A percentile compares a stretch with the other conserved stretches of the same genome.
phyloP scores from a whole-genome alignment of 345 rosid genomes.

The Iberis pinnata region DNA sequence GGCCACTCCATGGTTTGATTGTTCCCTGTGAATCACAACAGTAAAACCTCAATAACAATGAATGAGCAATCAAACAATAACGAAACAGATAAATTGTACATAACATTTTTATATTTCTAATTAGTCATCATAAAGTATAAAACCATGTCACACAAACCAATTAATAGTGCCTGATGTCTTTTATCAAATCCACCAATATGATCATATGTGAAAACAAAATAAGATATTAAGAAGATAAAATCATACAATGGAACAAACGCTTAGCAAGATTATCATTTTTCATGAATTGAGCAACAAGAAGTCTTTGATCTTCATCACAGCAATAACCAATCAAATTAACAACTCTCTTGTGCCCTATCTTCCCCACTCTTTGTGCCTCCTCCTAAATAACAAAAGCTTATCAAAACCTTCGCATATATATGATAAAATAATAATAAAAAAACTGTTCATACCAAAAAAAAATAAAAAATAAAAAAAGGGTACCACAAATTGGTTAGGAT shows the following conservation, averaged over 20 bases:
- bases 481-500: conserved; percentile 55
- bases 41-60: neutral
- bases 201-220: too few species aligned
- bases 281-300: conserved; percentile 77
- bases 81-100: neutral
- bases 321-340: conserved; percentile 90
- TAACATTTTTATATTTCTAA: too few species aligned
- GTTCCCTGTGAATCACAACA: conserved; percentile 47
- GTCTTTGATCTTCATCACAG: conserved; percentile 79
- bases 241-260: conserved; percentile 79
- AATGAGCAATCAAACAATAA: neutral
- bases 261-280: conserved; percentile 81
- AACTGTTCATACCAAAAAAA: neutral
- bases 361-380: conserved; percentile 80
- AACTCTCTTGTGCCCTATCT: conserved; percentile 55
- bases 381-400: conserved; percentile 37
- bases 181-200: neutral
- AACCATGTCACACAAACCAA: neutral
- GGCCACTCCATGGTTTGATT: conserved; percentile 75
- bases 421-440: neutral
- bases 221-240: neutral
- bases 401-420: too few species aligned
- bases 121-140: too few species aligned
- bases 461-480: neutral
- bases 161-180: neutral